Conservation (phyloP, 202 grass and related monocot genomes). For the Elaeis oleifera region DNA sequence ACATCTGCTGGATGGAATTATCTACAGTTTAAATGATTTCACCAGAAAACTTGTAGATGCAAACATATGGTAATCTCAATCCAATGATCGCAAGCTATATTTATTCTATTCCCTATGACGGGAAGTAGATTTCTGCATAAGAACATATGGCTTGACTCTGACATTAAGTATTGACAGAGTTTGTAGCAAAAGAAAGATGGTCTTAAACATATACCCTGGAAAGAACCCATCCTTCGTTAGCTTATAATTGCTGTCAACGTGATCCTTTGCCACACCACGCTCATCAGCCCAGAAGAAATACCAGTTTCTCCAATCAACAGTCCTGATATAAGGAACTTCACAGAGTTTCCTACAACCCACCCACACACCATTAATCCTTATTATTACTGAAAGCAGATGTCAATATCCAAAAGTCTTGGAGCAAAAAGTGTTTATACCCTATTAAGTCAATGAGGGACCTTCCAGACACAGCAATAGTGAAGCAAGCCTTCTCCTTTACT, state of each 20-base stretch:
- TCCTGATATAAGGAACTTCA: slow-evolving; percentile 80
- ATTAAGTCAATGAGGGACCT: slow-evolving; percentile 55
- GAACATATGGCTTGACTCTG: too few relatives aligned
- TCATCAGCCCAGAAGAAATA: slow-evolving; percentile 91
- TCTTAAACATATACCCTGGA: slow-evolving; percentile 51
- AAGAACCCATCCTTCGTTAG: slow-evolving; percentile 65
- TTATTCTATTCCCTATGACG: too few relatives aligned
- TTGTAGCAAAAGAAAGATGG: slow-evolving; percentile 3
- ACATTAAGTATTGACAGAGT: too few relatives aligned
- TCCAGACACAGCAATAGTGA: slow-evolving; percentile 83
- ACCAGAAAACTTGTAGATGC: too few relatives aligned
- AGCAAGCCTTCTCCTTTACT: slow-evolving; percentile 89
- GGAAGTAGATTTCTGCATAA: too few relatives aligned
- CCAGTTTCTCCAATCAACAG: slow-evolving; percentile 96
- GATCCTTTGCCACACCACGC: slow-evolving; percentile 80
- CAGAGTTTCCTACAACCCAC: slow-evolving; percentile 67
- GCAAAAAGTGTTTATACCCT: slow-evolving; percentile 32
- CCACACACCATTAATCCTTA: too few relatives aligned
- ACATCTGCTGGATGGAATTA: too few relatives aligned
- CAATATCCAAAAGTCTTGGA: neutral
- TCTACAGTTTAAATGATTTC: too few relatives aligned
- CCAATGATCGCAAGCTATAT: too few relatives aligned
- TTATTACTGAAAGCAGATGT: too few relatives aligned
- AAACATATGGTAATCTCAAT: too few relatives aligned
- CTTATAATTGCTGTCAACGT: slow-evolving; percentile 90